phyloP scores from a whole-genome alignment of 2,329 filamentous ascomycete species.

The Phialophora tarda region DNA sequence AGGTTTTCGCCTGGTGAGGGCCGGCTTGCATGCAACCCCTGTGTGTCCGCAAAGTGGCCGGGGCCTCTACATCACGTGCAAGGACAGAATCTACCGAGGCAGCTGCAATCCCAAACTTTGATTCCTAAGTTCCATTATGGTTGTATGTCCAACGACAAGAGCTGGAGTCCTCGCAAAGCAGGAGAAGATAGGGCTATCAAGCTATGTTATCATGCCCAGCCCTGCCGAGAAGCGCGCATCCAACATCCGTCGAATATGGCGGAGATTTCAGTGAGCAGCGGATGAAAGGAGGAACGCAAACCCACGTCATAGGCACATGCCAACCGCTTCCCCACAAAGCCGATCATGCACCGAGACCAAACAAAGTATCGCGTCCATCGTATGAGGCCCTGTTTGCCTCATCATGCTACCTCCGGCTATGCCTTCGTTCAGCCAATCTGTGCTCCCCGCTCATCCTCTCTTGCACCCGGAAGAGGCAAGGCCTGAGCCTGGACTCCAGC shows the following conservation, averaged over 20 bases:
- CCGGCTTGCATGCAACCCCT: not conserved
- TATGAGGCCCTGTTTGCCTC: slow-evolving; percentile 13
- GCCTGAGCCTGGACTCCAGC: slow-evolving; percentile 4
- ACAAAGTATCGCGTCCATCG: slow-evolving; percentile 9
- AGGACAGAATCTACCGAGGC: not conserved
- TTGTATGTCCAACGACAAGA: not conserved
- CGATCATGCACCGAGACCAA: slow-evolving; percentile 32
- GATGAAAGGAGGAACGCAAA: slow-evolving; percentile 16
- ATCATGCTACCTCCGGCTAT: slow-evolving; percentile 23
- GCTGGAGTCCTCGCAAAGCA: not conserved
- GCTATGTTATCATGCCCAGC: slow-evolving; percentile 1
- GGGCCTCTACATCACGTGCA: not conserved
- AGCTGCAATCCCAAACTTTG: not conserved
- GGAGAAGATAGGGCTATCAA: not conserved
- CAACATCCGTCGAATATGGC: not conserved
- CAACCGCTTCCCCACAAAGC: slow-evolving; percentile 28
- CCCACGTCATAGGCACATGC: slow-evolving; percentile 26
- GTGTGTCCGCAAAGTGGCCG: not conserved
- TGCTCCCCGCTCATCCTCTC: slow-evolving; percentile 23
- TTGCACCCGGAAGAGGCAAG: slow-evolving; percentile 2
- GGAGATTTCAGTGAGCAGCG: not conserved
- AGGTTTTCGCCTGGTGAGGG: not conserved
- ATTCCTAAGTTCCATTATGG: not conserved
- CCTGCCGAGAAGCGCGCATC: slow-evolving; percentile 5
- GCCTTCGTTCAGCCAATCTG: slow-evolving; percentile 20